Base-by-base conservation (phyloP, 2,329 filamentous ascomycete species). In the Rutstroemia sp. region DNA sequence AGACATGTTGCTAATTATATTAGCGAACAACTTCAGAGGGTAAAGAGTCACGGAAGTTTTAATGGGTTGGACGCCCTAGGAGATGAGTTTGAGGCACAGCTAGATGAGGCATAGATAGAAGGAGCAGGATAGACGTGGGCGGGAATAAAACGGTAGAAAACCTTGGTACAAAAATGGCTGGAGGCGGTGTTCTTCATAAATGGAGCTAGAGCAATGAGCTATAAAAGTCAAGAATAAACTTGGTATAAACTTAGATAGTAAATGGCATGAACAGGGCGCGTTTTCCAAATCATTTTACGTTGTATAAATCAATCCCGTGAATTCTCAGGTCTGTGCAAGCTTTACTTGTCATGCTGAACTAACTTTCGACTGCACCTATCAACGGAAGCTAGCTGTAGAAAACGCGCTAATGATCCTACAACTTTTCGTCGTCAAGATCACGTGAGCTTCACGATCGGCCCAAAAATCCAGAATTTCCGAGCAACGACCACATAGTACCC, bases 1-100 rank as follows among this genome's bases (percentile, higher is more conserved):
- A 76, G 80, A 55, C 88, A 94, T 63, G 82, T 95, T 67, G 85
- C 89, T 59, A 80, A 83, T 62, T 96, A 95, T 70, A 87, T 96
- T 56, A 84, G 81, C 30, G 87, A 91, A 61, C 88, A 96, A 73
- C 76, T 96, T 57, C 79, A 86, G 70, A 78, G 85, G 56, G 85
- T 94, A 66, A 84, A 80, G 68, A 83, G 79, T 59, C 74, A 72
- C 45, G 69, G 30, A 12, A 71, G 46, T 66, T 63, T 49, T 60
- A 58, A 4, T 63, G 65, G 41, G 39, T 16, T 34, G 7, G 67
- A 63, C 51, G 64, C 65, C 9, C 79, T 80, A 57, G 76, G 78
- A 56, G 83, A 86, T 67, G 84, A 87, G 71, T 79, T 86, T 64
- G 79, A 83, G 67, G 76, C 82, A 21, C 76, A 77, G 63, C 68